A percentile compares a stretch with the other conserved stretches of the same genome.
These are phyloP conservation scores for Diatrype stigma DNA, from an alignment of 2,329 filamentous ascomycete species.

Conservation along the genomic window DNA sequence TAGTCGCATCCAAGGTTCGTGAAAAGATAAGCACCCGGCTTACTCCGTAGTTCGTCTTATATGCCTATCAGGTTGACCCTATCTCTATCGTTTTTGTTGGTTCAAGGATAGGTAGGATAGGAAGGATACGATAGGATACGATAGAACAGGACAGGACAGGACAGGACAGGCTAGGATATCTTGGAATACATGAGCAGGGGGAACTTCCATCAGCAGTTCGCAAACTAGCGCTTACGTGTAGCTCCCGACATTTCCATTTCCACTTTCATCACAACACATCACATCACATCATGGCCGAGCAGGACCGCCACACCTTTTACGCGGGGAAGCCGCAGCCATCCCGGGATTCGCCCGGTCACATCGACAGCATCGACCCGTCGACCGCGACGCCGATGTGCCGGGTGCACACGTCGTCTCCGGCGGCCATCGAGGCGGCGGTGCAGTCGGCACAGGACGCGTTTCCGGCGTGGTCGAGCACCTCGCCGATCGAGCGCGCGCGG, in stretches of 20 bases:
- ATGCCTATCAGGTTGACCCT: too few relatives aligned
- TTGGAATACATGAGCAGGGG: not conserved
- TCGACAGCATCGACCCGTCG: conserved; percentile 71
- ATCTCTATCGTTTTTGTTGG: too few relatives aligned
- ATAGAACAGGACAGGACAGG: too few relatives aligned
- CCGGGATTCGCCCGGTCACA: conserved; percentile 56
- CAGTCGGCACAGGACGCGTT: conserved; percentile 69
- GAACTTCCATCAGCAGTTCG: too few relatives aligned
- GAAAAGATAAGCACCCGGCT: not conserved
- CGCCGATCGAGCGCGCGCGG: conserved; percentile 68
- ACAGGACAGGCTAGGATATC: too few relatives aligned
- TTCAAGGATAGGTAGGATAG: too few relatives aligned
- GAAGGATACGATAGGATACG: too few relatives aligned
- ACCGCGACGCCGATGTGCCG: conserved; percentile 65
- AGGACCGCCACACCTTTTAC: conserved; percentile 66
- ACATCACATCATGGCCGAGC: conserved; percentile 12
- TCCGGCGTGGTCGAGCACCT: conserved; percentile 69
- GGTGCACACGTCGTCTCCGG: conserved; percentile 64
- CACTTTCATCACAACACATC: conserved; percentile 17
- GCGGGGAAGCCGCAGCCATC: conserved; percentile 63
- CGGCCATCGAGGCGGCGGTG: conserved; percentile 69
- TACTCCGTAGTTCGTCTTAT: not conserved
- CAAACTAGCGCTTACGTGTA: too few relatives aligned
- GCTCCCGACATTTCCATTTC: too few relatives aligned
- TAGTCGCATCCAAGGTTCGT: too few relatives aligned